Base-by-base conservation (phyloP, 495 filamentous ascomycete species). In the Penicillium turbatum region DNA sequence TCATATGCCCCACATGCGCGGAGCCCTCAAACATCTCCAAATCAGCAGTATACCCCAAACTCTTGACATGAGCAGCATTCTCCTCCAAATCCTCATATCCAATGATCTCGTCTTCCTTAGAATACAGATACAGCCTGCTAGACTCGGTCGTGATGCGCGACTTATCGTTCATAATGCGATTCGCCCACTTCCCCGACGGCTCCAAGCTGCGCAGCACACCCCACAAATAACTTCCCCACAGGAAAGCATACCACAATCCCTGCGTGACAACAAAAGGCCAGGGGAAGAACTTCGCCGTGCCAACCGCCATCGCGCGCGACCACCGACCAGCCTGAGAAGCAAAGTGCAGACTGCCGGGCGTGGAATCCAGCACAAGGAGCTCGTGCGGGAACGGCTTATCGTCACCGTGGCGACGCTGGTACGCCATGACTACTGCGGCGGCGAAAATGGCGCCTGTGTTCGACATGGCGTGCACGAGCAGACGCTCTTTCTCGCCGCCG, bases 1-100 rank as follows among this genome's bases (percentile, higher is more conserved):
- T 61, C 77, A 83, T 78, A 57, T 83, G 80, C 0, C 77, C 77
- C 11, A 82, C 79, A 59, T 82, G 79, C 2, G 70, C 64, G 16
- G 77, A 77, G 16, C 77, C 77, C 46, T 80, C 71, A 51, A 83
- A 83, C 55, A 77, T 57, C 55, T 76, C 68, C 26, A 66, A 42
- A 24, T 71, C 69, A 7, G 73, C 70, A 7, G 43, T 56, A 35
- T 74, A 82, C 0, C 79, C 79, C 34, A 51, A 61, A 17, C 51
- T 59, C 55, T 67, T 66, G 3, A 75, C 76, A 24, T 61, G 34
- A 1, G 73, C 76, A 15, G 76, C 74, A 53, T 81, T 76, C 32
- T 57, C 57, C 59, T 83, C 79, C 46, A 83, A 64, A 51, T 82
- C 77, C 54, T 77, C 60, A 68, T 71, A 81, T 34, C 67, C 55